Conservation (phyloP, 2,329 filamentous ascomycete species). For the Aureobasidium sp. region DNA sequence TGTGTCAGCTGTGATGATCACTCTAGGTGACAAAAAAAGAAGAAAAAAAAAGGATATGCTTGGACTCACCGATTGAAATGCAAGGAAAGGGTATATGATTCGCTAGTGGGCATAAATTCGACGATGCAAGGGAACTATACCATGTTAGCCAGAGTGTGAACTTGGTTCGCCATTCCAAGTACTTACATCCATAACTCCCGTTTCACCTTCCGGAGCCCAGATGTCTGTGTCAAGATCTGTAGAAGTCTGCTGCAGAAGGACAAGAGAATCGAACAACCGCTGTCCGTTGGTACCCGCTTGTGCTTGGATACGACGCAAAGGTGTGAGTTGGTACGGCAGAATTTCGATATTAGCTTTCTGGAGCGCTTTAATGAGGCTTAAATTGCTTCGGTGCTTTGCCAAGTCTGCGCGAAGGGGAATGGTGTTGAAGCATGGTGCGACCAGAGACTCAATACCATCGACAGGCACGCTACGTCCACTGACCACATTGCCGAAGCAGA, state of each 20-base stretch:
- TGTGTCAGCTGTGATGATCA: not conserved
- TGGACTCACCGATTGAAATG: conserved; percentile 44
- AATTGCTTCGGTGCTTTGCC: conserved; percentile 38
- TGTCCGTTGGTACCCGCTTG: conserved; percentile 26
- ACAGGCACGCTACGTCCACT: conserved; percentile 64
- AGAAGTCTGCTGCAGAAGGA: conserved; percentile 64
- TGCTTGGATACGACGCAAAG: conserved; percentile 61
- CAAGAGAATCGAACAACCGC: conserved; percentile 67
- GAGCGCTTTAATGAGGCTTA: conserved; percentile 50
- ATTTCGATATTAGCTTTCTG: conserved; percentile 54
- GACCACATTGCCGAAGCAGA: conserved; percentile 83
- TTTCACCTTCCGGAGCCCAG: conserved; percentile 43
- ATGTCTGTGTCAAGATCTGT: conserved; percentile 35
- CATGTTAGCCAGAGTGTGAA: not conserved
- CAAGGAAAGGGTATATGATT: conserved; percentile 51
- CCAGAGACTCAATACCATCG: conserved; percentile 57
- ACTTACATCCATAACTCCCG: conserved; percentile 57
- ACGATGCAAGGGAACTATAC: conserved; percentile 14
- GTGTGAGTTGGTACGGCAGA: conserved; percentile 63
- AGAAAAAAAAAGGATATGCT: not conserved
- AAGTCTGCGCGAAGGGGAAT: conserved; percentile 59
- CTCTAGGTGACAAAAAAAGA: too few species aligned
- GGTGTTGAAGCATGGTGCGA: conserved; percentile 92
- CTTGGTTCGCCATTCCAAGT: not conserved
- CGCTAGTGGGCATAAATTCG: conserved; percentile 24